Percentiles rank a stretch among this genome's conserved stretches.
These are phyloP conservation scores for Aspergillus pseudotamarii DNA, from an alignment of 2,329 filamentous ascomycete genomes.

Conservation along the genomic window DNA sequence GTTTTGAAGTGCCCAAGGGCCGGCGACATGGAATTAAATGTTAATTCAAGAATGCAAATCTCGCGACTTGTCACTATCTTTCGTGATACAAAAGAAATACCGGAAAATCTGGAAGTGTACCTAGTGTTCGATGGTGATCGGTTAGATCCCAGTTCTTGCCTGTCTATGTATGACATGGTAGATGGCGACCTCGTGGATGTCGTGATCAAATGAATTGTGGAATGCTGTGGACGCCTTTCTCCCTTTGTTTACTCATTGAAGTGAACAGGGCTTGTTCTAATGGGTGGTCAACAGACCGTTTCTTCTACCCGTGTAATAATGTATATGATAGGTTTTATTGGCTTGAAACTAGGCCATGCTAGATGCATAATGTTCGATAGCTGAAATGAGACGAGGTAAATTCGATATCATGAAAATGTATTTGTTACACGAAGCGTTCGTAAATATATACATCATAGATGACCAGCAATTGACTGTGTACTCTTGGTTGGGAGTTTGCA, in stretches of 20 bases:
- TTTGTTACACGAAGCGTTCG: neutral
- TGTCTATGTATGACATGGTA: slow-evolving; percentile 70
- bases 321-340: neutral
- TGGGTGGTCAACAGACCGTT: neutral
- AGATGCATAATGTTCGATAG: neutral
- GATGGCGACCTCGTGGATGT: slow-evolving; percentile 79
- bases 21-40: slow-evolving; percentile 54
- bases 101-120: slow-evolving; percentile 56
- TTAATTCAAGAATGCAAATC: slow-evolving; percentile 56
- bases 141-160: slow-evolving; percentile 61
- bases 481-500: neutral
- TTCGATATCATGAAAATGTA: neutral
- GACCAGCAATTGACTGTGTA: neutral
- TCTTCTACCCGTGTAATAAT: neutral
- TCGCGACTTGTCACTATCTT: slow-evolving; percentile 66
- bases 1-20: slow-evolving; percentile 55
- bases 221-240: neutral
- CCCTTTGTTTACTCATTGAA: neutral
- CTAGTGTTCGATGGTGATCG: slow-evolving; percentile 77
- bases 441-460: neutral
- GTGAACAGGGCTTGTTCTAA: neutral
- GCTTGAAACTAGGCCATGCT: neutral
- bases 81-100: slow-evolving; percentile 56
- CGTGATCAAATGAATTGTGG: slow-evolving; percentile 54
- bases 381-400: neutral